Base-by-base conservation (phyloP, 306 rosid species). In the Malus sieversii region DNA sequence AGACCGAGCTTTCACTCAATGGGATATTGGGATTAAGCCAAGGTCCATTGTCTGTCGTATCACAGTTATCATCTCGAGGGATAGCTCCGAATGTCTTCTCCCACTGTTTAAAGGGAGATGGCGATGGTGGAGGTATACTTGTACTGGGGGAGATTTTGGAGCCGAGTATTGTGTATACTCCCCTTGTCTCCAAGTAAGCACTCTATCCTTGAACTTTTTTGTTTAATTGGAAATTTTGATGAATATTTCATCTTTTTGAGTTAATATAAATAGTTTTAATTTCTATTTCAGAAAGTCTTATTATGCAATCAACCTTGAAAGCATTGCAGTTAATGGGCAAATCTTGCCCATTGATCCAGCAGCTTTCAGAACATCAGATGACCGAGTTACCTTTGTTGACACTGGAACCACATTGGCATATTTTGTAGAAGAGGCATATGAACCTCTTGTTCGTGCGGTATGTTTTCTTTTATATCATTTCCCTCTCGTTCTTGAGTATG, bases 331-430 rank as follows among this genome's bases (percentile, higher is more conserved):
- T 66, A 87, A 85, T 61, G 97, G 96, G 64, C 88, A 88, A 86
- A 46, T 71, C 19, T 87, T 94, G 80, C 69, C 96, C n/a, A 87
- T 92, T 75, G 88, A 94, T 80, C 73, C 86, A 75, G 77, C 86
- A 63, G 93, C 82, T 38, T 94, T 94, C 84, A 83, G 88, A 35
- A 84, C 93, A 70, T 87, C 96, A 51, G 79, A 40, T 75, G 82
- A 86, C 71, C 82, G 86, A 57, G 98, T 96, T 72, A 90, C 97
- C 46, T 90, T 92, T 81, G 86, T 94, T 66, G 97, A 94, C 78
- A 81, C 89, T 14, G 96, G 96, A 76, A 94, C 98, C 66, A 92
- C 96, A 46, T 83, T 92, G 87, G 81, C 98, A 45, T 92, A 88
- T 83, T 89, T 92, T 78, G 86, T 94, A 44, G 87, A 83, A 81